Conservation (phyloP, 1,284 basidiomycete genomes). For the Psilocybe mexicana region DNA sequence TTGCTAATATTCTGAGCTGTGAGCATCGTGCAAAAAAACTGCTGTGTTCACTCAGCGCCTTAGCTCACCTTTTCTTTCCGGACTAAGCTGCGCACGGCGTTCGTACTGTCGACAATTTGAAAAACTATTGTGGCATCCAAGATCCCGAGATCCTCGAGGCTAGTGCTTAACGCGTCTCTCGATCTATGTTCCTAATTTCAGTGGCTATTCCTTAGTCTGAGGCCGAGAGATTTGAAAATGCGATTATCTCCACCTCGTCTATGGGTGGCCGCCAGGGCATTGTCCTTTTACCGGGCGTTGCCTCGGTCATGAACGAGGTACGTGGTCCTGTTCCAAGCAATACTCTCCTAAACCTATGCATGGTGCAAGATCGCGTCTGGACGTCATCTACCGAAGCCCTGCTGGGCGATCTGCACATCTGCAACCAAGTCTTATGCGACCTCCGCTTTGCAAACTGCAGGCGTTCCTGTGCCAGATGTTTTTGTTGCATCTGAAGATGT, state of each 20-base stretch:
- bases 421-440: slow-evolving; percentile 62
- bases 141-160: slow-evolving; percentile 73
- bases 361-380: slow-evolving; percentile 43
- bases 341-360: slow-evolving; percentile 4
- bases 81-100: slow-evolving; percentile 74
- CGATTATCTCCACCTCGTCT: slow-evolving; percentile 58
- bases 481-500: slow-evolving; percentile 84
- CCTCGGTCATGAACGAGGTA: slow-evolving; percentile 53
- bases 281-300: slow-evolving; percentile 62
- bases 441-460: slow-evolving; percentile 52
- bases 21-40: slow-evolving; percentile 24
- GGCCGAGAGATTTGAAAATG: slow-evolving; percentile 66
- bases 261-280: slow-evolving; percentile 59
- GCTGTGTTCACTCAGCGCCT: slow-evolving; percentile 7
- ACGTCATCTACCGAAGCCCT: slow-evolving; percentile 49
- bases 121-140: slow-evolving; percentile 66
- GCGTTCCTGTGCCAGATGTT: slow-evolving; percentile 58
- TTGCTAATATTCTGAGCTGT: slow-evolving; percentile 66
- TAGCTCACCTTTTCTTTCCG: slow-evolving; percentile 7
- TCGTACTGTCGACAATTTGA: slow-evolving; percentile 78
- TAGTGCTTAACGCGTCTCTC: slow-evolving; percentile 16
- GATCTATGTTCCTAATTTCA: slow-evolving; percentile 6
- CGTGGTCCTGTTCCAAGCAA: slow-evolving; percentile 5
- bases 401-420: slow-evolving; percentile 71
- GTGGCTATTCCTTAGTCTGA: slow-evolving; percentile 47